Base-by-base conservation (phyloP, 305 asterid species). In the Rubia peregrina region DNA sequence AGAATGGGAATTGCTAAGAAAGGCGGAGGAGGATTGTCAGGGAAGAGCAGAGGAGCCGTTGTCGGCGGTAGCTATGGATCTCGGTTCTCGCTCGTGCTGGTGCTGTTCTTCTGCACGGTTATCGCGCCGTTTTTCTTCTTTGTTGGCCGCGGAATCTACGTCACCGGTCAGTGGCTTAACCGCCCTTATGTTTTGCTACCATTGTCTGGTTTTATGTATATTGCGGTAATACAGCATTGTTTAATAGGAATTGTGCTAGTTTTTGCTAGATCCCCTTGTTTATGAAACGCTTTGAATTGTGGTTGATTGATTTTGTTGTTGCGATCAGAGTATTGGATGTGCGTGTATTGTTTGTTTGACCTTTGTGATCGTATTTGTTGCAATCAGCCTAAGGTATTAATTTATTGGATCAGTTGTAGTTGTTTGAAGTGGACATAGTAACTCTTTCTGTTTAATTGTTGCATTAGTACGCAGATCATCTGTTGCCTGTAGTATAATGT, bases 101-200 rank as follows among this genome's bases (percentile, higher is more conserved):
- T 82, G 60, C 75, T 82, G 70, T 55, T 87, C 66, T 74, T 85
- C 75, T 79, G 83, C 80, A 72, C 87, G 17, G 79, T 89, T 63
- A 44, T 93, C 71, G 83, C 82, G 62, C 82, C 87, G 66, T 78
- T 90, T 71, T 73, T 85, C 71, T 80, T 89, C 51, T 80, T 88
- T 68, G 67, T 78, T 40, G 86, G 88, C 65, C 89, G 86, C 61
- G 85, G 92, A 64, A 77, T 82, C 73, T 75, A 74, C 65, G 60
- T 85, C 41, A 41, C 80, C 40, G 98, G 98, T 94, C 33, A 68
- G 90, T 73, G 0, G 1, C 9, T n/a, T n/a, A 9, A 24, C 12
- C 9, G 8, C 41, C 11, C 40, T 17, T 38, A 30, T 36, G 40
- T 59, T 3, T 16, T 26, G 24, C 17, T 3, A 7, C 7, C n/a